Conservation (phyloP, 2,329 filamentous ascomycete species). For the Aureobasidium sp. region DNA sequence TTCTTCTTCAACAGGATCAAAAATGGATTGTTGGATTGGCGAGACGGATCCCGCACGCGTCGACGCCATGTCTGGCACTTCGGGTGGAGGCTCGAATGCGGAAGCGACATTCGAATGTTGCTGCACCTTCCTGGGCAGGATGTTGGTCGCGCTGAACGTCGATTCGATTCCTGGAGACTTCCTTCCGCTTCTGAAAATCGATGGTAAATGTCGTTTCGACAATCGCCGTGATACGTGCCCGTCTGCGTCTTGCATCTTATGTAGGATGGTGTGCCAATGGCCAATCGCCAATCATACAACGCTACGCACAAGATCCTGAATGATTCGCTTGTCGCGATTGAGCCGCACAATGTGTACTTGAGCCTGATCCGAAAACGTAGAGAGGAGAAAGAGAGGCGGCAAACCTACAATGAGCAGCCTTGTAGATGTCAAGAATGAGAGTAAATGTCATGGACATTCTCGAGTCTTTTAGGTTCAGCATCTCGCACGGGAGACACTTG, state of each 20-base stretch:
- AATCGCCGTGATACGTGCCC: neutral
- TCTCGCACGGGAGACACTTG: neutral
- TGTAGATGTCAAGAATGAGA: neutral
- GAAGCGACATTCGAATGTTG: neutral
- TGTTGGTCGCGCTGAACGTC: conserved; percentile 13
- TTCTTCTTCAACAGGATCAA: conserved; percentile 14
- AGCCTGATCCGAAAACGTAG: neutral
- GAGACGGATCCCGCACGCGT: neutral
- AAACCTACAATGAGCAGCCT: neutral
- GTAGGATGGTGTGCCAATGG: too few species aligned
- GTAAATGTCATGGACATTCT: neutral
- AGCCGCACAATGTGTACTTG: neutral
- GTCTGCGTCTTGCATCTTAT: conserved; percentile 7
- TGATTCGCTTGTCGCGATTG: neutral
- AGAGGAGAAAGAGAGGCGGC: neutral
- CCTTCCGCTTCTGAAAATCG: neutral
- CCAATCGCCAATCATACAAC: too few species aligned
- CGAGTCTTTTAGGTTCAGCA: neutral
- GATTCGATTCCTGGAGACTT: conserved; percentile 1
- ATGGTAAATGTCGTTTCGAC: neutral
- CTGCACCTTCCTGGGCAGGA: neutral
- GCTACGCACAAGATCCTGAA: neutral
- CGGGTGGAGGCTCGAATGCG: conserved; percentile 4
- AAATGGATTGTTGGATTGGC: conserved; percentile 16
- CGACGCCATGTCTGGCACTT: conserved; percentile 12